Conservation (phyloP, 2,329 filamentous ascomycete species). For the Ascochyta lentis region DNA sequence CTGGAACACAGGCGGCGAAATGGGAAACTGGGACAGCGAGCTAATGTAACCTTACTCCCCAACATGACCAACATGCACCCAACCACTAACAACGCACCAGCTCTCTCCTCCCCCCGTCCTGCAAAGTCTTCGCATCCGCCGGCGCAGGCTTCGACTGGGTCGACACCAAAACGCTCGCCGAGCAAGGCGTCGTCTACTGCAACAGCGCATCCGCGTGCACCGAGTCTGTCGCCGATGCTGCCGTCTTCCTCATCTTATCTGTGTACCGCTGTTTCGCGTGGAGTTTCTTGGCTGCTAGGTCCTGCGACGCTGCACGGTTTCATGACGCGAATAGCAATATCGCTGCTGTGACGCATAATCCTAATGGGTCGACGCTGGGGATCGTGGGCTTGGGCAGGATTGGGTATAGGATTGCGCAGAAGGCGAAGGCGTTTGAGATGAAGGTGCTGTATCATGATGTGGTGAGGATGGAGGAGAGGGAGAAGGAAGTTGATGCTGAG, state of each 20-base stretch:
- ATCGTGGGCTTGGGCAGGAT: constrained; percentile 73
- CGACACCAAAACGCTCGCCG: constrained; percentile 65
- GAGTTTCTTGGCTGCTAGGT: constrained; percentile 64
- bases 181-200: constrained; percentile 72
- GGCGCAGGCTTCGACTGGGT: constrained; percentile 71
- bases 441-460: constrained; percentile 69
- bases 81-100: constrained; percentile 15
- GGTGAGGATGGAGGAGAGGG: constrained; percentile 55
- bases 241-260: constrained; percentile 71
- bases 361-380: constrained; percentile 66
- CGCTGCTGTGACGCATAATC: constrained; percentile 68
- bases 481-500: constrained; percentile 58
- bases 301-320: constrained; percentile 57
- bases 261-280: constrained; percentile 73
- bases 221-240: constrained; percentile 76
- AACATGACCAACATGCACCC: not conserved
- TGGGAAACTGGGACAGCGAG: constrained; percentile 68
- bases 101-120: constrained; percentile 55
- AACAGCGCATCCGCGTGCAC: constrained; percentile 74
- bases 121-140: constrained; percentile 65
- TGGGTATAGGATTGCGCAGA: constrained; percentile 60
- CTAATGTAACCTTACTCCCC: constrained; percentile 51
- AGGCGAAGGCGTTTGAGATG: constrained; percentile 71
- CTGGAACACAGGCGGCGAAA: constrained; percentile 70
- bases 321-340: constrained; percentile 65